Evolutionary conservation across 345 rosid genomes (phyloP).

Genomic region (Bruguiera sexangula): DNA sequence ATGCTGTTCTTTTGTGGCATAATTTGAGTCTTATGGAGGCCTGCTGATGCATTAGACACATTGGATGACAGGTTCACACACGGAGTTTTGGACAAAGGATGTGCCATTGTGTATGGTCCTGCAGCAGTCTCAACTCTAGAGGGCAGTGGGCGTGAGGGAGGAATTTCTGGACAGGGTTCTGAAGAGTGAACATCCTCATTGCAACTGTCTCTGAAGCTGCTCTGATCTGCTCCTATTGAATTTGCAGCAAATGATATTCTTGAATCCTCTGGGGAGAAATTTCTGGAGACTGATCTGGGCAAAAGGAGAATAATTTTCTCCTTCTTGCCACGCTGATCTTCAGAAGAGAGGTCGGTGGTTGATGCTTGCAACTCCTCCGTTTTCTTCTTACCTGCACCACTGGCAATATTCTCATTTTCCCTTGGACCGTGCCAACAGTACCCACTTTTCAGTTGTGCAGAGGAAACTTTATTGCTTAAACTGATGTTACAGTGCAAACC

Average conservation of each 20-base stretch:
- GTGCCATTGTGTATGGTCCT: conserved; percentile 26
- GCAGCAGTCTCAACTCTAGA: conserved; percentile 30
- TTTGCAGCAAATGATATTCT: conserved; percentile 26
- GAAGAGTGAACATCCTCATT: conserved; percentile 24
- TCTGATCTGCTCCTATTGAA: conserved; percentile 22
- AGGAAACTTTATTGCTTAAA: conserved; percentile 25
- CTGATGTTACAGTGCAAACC: conserved; percentile 20
- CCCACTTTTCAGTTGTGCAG: conserved; percentile 33
- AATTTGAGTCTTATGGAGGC: conserved; percentile 15
- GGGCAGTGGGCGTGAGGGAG: conserved; percentile 52
- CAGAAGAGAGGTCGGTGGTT: conserved; percentile 25
- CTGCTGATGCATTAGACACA: conserved; percentile 17
- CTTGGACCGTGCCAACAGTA: conserved; percentile 23
- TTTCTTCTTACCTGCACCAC: conserved; percentile 30
- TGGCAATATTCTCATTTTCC: conserved; percentile 24
- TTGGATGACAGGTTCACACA: conserved; percentile 29
- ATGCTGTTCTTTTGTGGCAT: conserved; percentile 16
- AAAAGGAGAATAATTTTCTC: conserved; percentile 45
- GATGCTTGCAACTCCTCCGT: conserved; percentile 23
- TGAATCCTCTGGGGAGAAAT: conserved; percentile 23
- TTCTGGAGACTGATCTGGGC: conserved; percentile 36
- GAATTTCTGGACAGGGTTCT: conserved; percentile 35
- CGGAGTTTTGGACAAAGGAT: conserved; percentile 4
- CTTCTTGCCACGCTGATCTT: conserved; percentile 27
- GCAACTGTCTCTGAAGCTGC: conserved; percentile 30